Base-by-base conservation (phyloP, 257 asterid genomes). In the Solanum sejunctum region DNA sequence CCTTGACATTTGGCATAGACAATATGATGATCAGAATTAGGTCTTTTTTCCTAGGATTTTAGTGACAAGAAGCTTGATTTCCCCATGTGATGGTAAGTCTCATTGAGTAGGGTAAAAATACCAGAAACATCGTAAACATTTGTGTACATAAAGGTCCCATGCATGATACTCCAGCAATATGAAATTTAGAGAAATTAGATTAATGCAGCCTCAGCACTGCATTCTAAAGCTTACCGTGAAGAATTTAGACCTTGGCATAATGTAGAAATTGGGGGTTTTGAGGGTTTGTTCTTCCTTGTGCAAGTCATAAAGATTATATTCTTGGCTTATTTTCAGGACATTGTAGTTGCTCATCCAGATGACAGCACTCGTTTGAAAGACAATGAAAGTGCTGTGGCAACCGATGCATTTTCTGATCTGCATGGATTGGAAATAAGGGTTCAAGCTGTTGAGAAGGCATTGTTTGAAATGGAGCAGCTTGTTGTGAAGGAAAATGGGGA, bases 401-500 rank as follows among this genome's bases (percentile, higher is more conserved):
- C 86, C 11, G 90, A 84, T 85, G 79, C 87, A 57, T 66, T 89
- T 56, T 85, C 91, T 17, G 92, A 91, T 66, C 88, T 97, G 89
- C 89, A 64, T 49, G 92, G 90, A 88, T 82, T 94, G 78, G 88
- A 91, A 73, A 83, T 86, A 79, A 92, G 96, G 88, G 90, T 94
- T 81, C 92, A 83, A 88, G 91, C 87, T 15, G 87, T 92, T 70
- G 94, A 87, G 87, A 91, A 89, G 89, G 88, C 91, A 55, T 91
- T 91, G 72, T 86, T 84, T 13, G 94, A 92, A 86, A 85, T 88
- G 66, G 92, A 90, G 88, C 92, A 90, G 79, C 90, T 87, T 82
- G 85, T 88, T 91, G 75, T 86, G 83, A 92, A 89, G 81, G 98
- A 95, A 84, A 95, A 92, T 87, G 83, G 70, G 21, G 89, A 86